Base-by-base conservation (phyloP, 163 green algal species). In the Chloromonas sp. region DNA sequence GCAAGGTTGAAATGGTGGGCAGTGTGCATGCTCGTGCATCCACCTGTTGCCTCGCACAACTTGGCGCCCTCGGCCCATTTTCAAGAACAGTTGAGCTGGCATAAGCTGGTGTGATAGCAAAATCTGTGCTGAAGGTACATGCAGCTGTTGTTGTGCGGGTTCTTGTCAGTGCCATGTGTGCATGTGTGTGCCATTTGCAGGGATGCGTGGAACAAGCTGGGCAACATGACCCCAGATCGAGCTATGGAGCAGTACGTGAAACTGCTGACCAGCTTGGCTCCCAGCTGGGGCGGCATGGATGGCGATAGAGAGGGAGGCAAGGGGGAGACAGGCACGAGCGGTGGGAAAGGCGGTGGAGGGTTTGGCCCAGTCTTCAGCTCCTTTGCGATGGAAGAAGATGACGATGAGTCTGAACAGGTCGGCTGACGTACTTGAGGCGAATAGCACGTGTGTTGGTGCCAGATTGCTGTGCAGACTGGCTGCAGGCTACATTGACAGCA, bases 1-100 rank as follows among this genome's bases (percentile, higher is more conserved):
- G 92, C 85, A 2, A 36, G 86, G 0, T 71, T 87, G 15, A 95
- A 95, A 82, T 95, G 90, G 92, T 85, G 78, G 36, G 36, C 36
- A 85, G 86, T 11, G 66, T 74, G 66, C 66, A 11, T 74, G 66
- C 11, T 5, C 66, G 66, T 74, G 66, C 66, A 11, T 74, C 36
- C 36, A 36, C 36, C 36, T 36, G 36, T 36, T 36, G 36, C 36
- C 36, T 36, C 36, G 36, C 36, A 36, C 36, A 36, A 36, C 36
- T 36, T 36, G 36, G 36, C 36, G 36, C 36, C 36, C 36, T 36
- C 36, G 36, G 36, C 36, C 36, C 36, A 36, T 36, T 36, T 36
- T 36, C 36, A 36, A 36, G 36, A 36, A 36, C 36, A 36, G 36
- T 36, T 36, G 36, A 36, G 36, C 36, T 36, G 36, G 36, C 36